A percentile compares a stretch with the other conserved stretches of the same genome.
These are phyloP conservation scores for Strigomonas culicis DNA, from an alignment of 208 protist species.

Conservation along the genomic window DNA sequence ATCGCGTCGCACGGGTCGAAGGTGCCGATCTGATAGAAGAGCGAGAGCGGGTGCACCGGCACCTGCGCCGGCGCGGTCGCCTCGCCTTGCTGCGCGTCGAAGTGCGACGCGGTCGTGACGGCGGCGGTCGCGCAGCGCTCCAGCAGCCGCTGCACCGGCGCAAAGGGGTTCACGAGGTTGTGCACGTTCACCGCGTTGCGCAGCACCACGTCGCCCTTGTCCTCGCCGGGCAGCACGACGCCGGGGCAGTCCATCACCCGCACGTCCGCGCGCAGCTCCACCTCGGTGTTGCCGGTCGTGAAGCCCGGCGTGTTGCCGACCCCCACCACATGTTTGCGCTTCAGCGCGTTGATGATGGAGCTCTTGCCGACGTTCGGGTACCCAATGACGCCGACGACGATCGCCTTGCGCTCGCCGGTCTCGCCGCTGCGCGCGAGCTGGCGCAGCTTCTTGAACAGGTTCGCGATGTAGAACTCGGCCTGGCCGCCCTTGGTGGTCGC, in stretches of 20 bases:
- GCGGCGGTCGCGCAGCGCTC: slow-evolving; percentile 52
- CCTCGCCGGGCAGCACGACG: slow-evolving; percentile 90
- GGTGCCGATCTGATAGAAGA: slow-evolving; percentile 81
- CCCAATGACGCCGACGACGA: slow-evolving; percentile 97
- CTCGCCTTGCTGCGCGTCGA: slow-evolving; percentile 20
- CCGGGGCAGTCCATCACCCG: slow-evolving; percentile 97
- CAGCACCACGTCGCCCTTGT: slow-evolving; percentile 92
- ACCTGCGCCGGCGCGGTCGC: slow-evolving; percentile 42
- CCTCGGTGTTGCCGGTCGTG: slow-evolving; percentile 93
- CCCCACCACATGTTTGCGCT: slow-evolving; percentile 88
- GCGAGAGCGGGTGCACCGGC: slow-evolving; percentile 61
- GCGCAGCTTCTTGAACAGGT: slow-evolving; percentile 92
- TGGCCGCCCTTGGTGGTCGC: slow-evolving; percentile 73
- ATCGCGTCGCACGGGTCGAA: slow-evolving; percentile 70
- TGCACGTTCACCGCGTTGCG: slow-evolving; percentile 95
- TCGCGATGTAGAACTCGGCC: slow-evolving; percentile 54
- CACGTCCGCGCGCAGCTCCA: slow-evolving; percentile 95
- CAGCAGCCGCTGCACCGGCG: slow-evolving; percentile 89
- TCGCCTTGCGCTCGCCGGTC: slow-evolving; percentile 77
- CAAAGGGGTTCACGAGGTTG: slow-evolving; percentile 91
- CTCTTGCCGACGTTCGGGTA: slow-evolving; percentile 98
- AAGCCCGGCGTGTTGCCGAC: slow-evolving; percentile 94
- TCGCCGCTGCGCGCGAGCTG: slow-evolving; percentile 79
- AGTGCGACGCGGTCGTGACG: slow-evolving; percentile 20
- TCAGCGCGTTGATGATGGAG: slow-evolving; percentile 98